Base-by-base conservation (phyloP, 345 rosid genomes). In the Gossypium turneri region DNA sequence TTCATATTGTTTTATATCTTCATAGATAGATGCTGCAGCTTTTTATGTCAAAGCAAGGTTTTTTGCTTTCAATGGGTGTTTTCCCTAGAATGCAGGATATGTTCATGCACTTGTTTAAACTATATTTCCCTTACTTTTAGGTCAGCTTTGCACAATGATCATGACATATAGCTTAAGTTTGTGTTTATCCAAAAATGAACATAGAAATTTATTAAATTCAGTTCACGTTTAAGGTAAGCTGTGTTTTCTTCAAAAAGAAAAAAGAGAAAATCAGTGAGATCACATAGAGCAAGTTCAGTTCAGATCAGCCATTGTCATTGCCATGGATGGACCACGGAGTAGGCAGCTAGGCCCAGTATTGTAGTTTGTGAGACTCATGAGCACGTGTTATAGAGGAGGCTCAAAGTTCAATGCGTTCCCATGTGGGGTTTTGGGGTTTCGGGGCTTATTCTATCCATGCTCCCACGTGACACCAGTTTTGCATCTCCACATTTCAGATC, bases 341-440 rank as follows among this genome's bases (percentile, higher is more conserved):
- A 59, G 64, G 15, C 38, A 57, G 64, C 41, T 59, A 25, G 64
- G 12, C 34, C 62, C 4, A 11, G 63, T 24, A 20, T 58, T 58
- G 63, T 58, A 29, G 24, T 58, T 58, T 22, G 64, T 48, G 63
- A 73, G 7, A 41, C 22, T 13, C 73, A 41, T 45, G 74, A 70
- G 75, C 69, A 72, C 48, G 79, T 80, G 74, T 19, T 4, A 75
- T 6, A 72, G 52, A 73, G 56, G 76, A 41, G 70, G 77, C 81
- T 69, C 86, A 64, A 76, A 73, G 50, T 44, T 70, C 84, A 72
- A 80, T n/a, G 82, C 24, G 27, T 29, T 73, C 59, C 74, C 82
- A 83, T 82, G 83, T 80, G 86, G 80, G 47, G 68, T 22, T 76
- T 48, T 52, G 65, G 79, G 77, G 41, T 62, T 59, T 65, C 61